Conservation (phyloP, 2,329 filamentous ascomycete genomes). For the Penicillium polonicum region DNA sequence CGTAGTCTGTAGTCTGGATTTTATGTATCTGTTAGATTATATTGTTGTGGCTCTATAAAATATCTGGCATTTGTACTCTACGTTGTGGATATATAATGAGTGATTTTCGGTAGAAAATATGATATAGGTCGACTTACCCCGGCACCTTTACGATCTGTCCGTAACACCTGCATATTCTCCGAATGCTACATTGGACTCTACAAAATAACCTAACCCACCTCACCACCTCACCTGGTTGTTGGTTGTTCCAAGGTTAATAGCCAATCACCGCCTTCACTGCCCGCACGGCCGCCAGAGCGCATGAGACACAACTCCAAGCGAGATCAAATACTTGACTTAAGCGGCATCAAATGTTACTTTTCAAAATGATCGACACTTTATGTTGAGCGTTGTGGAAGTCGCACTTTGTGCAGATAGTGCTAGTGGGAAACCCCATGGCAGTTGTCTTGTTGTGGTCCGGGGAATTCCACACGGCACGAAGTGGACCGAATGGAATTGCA, state of each 20-base stretch:
- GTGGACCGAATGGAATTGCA: not conserved
- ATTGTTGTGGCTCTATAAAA: not conserved
- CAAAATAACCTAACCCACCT: not conserved
- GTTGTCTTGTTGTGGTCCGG: not conserved
- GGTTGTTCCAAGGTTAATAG: not conserved
- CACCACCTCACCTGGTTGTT: not conserved
- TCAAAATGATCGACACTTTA: not conserved
- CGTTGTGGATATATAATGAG: not conserved
- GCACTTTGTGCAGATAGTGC: not conserved
- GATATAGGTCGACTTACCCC: not conserved
- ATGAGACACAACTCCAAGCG: not conserved
- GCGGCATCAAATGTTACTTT: not conserved
- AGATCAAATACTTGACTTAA: not conserved
- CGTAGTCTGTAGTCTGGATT: not conserved
- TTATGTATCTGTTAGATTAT: too few species aligned
- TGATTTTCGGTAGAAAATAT: too few species aligned
- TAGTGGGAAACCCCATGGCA: not conserved
- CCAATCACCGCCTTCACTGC: not conserved
- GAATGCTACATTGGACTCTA: not conserved
- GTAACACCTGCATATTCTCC: not conserved
- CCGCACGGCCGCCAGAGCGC: not conserved
- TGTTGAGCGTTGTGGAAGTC: not conserved
- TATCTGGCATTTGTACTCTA: not conserved
- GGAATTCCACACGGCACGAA: conserved; percentile 3
- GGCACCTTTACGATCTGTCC: not conserved